Evolutionary conservation across 495 filamentous ascomycete species (phyloP).

Genomic region (Podospora didyma): DNA sequence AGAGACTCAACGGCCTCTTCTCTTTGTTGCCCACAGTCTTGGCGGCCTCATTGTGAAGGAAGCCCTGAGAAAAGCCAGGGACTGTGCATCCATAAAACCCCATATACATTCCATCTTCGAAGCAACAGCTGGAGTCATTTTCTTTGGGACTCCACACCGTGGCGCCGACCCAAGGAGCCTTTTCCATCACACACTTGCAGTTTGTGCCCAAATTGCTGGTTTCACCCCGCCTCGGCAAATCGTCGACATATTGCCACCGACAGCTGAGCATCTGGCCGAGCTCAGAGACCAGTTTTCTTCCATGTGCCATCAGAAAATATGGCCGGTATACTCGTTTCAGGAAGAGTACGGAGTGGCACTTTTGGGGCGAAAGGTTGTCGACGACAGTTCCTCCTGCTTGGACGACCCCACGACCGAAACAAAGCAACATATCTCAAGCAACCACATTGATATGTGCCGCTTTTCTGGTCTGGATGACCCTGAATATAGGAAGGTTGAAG

Average conservation of each 20-base stretch:
- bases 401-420: not conserved
- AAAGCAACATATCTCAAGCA: not conserved
- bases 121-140: not conserved
- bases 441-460: not conserved
- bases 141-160: slow-evolving; percentile 3
- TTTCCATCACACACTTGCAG: not conserved
- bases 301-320: not conserved
- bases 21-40: slow-evolving; percentile 4
- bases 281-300: no score
- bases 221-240: no score
- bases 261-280: no score
- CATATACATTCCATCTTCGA: not conserved
- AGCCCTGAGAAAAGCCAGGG: not conserved
- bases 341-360: not conserved
- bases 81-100: not conserved
- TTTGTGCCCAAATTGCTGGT: not conserved
- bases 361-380: slow-evolving; percentile 7
- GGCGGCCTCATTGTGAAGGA: not conserved
- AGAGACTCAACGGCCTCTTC: not conserved
- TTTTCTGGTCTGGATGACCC: not conserved
- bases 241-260: no score
- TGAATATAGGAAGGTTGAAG: not conserved
- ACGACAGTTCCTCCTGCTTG: not conserved
- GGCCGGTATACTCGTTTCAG: slow-evolving; percentile 2
- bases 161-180: not conserved